Evolutionary conservation across 2,329 filamentous ascomycete species (phyloP).

Genomic region (Orbilia blumenaviensis): DNA sequence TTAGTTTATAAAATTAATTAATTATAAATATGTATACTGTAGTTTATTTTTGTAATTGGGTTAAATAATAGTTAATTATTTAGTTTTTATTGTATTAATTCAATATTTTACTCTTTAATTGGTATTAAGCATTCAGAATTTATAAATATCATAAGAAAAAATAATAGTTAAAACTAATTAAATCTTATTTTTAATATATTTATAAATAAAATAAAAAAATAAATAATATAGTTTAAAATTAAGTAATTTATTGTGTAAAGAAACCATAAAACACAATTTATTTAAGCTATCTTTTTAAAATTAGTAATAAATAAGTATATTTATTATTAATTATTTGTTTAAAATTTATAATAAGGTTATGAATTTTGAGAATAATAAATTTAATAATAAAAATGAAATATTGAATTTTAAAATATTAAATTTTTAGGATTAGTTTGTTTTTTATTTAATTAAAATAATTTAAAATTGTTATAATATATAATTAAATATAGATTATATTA

Average conservation of each 20-base stretch:
- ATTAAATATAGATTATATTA: conserved; percentile 1
- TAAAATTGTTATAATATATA: not conserved
- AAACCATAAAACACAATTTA: not conserved
- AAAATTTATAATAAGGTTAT: not conserved
- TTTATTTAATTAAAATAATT: not conserved
- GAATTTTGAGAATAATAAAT: not conserved
- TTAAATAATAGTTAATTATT: conserved; percentile 15
- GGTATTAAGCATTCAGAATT: not conserved
- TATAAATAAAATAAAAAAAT: not conserved
- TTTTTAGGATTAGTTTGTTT: not conserved
- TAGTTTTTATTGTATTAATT: not conserved
- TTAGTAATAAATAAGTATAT: not conserved
- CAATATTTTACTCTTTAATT: not conserved
- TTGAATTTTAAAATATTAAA: not conserved
- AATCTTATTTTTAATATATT: not conserved
- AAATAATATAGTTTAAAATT: not conserved
- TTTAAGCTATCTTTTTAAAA: not conserved
- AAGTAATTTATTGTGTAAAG: not conserved
- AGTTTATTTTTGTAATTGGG: not conserved
- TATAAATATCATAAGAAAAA: not conserved
- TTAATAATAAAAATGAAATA: not conserved
- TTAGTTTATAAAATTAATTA: not conserved
- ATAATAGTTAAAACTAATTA: not conserved
- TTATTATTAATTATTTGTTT: not conserved
- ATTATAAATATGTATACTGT: not conserved